Base-by-base conservation (phyloP, 495 filamentous ascomycete species). In the Penicillium ucsense region DNA sequence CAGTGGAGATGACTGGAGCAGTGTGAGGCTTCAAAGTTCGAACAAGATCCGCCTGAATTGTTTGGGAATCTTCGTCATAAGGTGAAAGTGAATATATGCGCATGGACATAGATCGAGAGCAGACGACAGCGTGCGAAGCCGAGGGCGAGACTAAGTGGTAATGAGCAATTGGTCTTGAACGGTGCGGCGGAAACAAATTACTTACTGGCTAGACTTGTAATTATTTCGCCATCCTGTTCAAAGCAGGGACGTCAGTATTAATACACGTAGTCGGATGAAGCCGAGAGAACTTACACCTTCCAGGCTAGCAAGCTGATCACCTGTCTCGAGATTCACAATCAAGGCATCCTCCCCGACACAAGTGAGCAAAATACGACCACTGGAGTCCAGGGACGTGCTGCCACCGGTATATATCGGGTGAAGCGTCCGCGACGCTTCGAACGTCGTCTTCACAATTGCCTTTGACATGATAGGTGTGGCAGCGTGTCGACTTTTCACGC, bases 401-500 rank as follows among this genome's bases (percentile, higher is more conserved):
- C 92, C 92, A 47, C 92, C 91, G 31, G 90, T 94, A 64, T 91
- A 95, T 38, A 96, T 89, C 34, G 92, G 94, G 55, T 89, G 87
- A 38, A 99, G 88, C 28, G 85, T 81, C 49, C 82, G 79, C 51
- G 72, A 73, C 45, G 84, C 77, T 63, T 90, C 85, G 62, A 95
- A 99, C 36, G 94, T 94, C 28, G 89, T 96, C 73, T 87, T 84
- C 43, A 75, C 63, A 46, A 64, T 63, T 51, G 62, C 62, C 65
- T 73, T 66, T 37, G 73, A 71, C 74, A 75, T 76, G 51, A 55
- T 60, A 42, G 55, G 33, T 52, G 45, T 46, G 41, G 44, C 53
- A 45, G 56, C 56, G 46, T 55, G 49, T 55, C 40, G 47, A 49
- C 51, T 37, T 49, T 51, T 42, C 42, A 56, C 48, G 46, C 49